These are phyloP conservation scores for Canavalia ensiformis DNA, from an alignment of 306 rosid genomes.

Conservation along the genomic window DNA sequence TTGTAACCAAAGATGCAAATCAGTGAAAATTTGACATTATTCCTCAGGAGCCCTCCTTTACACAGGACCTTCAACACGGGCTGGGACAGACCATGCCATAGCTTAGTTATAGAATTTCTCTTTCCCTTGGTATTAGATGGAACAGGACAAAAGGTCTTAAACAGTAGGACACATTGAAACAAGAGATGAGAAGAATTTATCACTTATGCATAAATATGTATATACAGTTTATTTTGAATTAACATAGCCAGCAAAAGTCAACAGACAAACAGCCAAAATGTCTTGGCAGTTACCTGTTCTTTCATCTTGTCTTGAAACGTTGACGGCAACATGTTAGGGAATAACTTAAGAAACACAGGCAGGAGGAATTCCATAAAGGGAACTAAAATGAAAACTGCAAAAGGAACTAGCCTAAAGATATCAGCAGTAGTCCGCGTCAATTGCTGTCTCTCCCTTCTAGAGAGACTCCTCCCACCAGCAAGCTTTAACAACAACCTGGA, in stretches of 20 bases:
- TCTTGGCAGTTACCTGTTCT: constrained; percentile 72
- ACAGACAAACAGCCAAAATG: constrained; percentile 32
- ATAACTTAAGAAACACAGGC: constrained; percentile 85
- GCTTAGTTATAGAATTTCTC: constrained; percentile 30
- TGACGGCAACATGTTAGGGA: constrained; percentile 98
- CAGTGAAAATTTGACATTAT: constrained; percentile 21
- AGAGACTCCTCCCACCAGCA: constrained; percentile 90
- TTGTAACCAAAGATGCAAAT: constrained; percentile 9
- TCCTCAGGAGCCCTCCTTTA: constrained; percentile 36
- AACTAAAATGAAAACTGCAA: constrained; percentile 86
- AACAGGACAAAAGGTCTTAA: constrained; percentile 34
- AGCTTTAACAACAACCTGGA: constrained; percentile 86
- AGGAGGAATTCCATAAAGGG: constrained; percentile 93
- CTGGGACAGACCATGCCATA: constrained; percentile 14
- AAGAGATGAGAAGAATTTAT: constrained; percentile 28
- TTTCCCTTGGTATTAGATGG: constrained; percentile 26
- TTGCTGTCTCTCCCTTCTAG: constrained; percentile 94
- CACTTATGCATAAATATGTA: constrained; percentile 17
- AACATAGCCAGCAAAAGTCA: constrained; percentile 29
- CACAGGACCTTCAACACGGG: constrained; percentile 12
- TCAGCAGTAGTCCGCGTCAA: constrained; percentile 92
- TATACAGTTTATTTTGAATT: constrained; percentile 29
- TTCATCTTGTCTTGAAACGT: constrained; percentile 96
- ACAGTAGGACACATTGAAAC: neutral
- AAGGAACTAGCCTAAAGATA: constrained; percentile 91